Percentiles rank a stretch among this genome's conserved stretches.
Evolutionary conservation across 2,329 filamentous ascomycete genomes (phyloP).

Genomic region (Diaporthe longicolla): DNA sequence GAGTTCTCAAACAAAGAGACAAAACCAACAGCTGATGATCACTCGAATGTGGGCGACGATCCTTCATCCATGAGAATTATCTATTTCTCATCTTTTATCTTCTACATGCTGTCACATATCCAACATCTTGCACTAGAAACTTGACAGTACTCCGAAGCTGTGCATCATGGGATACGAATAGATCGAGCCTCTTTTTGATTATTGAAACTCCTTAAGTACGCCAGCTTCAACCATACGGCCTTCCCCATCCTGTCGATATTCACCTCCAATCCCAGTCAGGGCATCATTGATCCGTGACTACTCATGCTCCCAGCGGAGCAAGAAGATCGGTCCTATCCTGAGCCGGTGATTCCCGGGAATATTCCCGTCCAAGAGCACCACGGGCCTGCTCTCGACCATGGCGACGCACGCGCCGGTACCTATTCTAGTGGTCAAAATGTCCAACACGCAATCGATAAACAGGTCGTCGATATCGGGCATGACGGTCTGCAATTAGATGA

Average conservation of each 20-base stretch:
- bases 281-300: neutral
- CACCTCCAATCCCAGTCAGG: neutral
- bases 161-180: too few species aligned
- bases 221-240: neutral
- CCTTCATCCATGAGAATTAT: too few species aligned
- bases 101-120: too few species aligned
- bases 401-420: neutral
- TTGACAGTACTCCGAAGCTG: too few species aligned
- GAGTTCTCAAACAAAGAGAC: too few species aligned
- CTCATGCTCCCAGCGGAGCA: conserved; percentile 1
- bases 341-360: neutral
- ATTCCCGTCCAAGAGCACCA: neutral
- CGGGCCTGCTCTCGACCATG: neutral
- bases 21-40: too few species aligned
- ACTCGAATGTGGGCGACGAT: too few species aligned
- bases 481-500: neutral
- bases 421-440: neutral
- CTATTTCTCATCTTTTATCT: too few species aligned
- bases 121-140: too few species aligned
- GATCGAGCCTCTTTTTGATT: too few species aligned
- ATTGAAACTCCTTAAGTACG: too few species aligned
- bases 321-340: neutral
- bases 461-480: neutral
- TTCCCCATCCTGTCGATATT: neutral
- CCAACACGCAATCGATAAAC: neutral